Base-by-base conservation (phyloP, 768 basidiomycete genomes). In the Hygrocybe punicea region DNA sequence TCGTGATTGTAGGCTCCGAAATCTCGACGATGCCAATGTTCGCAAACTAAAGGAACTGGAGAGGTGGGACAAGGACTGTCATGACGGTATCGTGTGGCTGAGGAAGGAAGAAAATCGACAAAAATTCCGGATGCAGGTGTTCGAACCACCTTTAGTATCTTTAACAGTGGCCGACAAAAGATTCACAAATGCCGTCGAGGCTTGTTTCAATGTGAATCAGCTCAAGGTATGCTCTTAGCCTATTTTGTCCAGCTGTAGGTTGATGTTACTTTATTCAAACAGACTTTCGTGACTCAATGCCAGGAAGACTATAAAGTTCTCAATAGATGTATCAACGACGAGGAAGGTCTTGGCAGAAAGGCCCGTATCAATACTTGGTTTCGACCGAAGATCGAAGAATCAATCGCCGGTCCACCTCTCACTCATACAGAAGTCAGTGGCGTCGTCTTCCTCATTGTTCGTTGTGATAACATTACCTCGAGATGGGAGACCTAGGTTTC, bases 271-370 rank as follows among this genome's bases (percentile, higher is more conserved):
- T 24, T 6, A n/a, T 42, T 48, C 19, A 29, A 29, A 29, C 61
- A 96, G 94, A 91, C 85, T 0, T 89, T 99, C 69, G 85, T 99
- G 6, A 83, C 85, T 16, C 91, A 93, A 68, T 86, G 84, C 61
- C 80, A 85, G 58, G 87, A 89, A 56, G 96, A 99, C 65, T 90
- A 90, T 51, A 75, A 86, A 57, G 71, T 78, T 2, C 75, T 98
- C 44, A 89, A 91, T 60, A 69, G 71, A 10, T 73, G 83, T 36
- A 78, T 90, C 63, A 88, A 87, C 62, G 91, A 93, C 69, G 75
- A 1, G 0, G 72, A 80, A 46, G 83, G 77, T 5, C 70, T 81
- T 11, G 86, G 83, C 33, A 72, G 77, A 61, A 78, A 71, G 59
- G 78, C 71, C 34, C 78, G 79, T 37, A 77, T 93, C 52, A 82